Conservation (phyloP, 352 stramenopile genomes). For the Phytophthora palmivora region DNA sequence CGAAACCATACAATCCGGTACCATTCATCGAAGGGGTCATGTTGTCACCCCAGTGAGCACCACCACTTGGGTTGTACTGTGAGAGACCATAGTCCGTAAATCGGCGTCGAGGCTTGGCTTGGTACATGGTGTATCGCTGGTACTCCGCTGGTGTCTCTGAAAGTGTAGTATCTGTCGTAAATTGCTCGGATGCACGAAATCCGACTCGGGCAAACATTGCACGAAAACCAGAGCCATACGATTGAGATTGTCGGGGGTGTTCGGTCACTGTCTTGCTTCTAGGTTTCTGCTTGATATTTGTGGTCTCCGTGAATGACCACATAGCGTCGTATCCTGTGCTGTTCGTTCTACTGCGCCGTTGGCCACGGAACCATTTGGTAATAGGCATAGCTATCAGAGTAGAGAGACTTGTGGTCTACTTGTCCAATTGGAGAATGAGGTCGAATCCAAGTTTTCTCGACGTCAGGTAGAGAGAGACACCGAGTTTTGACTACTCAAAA, state of each 20-base stretch:
- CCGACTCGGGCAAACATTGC: background rate
- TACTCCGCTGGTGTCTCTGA: background rate
- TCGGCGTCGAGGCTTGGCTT: background rate
- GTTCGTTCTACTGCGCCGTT: background rate
- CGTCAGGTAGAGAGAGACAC: background rate
- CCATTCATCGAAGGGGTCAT: background rate
- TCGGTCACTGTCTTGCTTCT: background rate
- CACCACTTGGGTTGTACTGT: background rate
- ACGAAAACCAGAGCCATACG: background rate
- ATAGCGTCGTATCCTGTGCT: background rate
- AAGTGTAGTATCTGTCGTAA: background rate
- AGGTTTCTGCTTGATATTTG: background rate
- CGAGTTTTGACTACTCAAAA: background rate
- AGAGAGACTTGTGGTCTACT: background rate
- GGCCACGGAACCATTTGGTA: background rate
- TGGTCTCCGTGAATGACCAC: background rate
- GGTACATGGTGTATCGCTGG: background rate
- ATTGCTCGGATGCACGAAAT: background rate
- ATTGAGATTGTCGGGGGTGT: background rate
- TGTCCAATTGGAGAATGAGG: background rate
- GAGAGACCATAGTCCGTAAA: background rate
- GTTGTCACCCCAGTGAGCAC: background rate
- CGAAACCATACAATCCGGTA: background rate
- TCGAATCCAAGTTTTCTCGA: background rate
- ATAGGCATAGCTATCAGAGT: background rate